Evolutionary conservation across 129 eudicot genomes (phyloP).

Genomic region (Scalesia atractyloides): DNA sequence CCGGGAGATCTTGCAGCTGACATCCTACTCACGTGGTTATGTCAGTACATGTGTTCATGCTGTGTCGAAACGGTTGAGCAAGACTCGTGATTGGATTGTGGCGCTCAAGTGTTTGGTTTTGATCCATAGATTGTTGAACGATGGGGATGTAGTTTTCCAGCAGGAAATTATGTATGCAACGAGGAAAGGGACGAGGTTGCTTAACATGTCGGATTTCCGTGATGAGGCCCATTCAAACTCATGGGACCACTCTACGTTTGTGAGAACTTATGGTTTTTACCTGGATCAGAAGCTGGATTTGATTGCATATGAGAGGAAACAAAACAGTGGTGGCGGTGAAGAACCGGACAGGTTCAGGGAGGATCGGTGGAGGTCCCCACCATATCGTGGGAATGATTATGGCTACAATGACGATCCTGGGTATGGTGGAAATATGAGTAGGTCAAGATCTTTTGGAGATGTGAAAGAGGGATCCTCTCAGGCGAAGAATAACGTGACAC

Average conservation of each 20-base stretch:
- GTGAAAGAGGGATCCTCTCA: constrained; percentile 29
- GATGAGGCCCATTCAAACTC: constrained; percentile 62
- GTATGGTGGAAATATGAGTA: constrained; percentile 30
- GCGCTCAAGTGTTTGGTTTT: constrained; percentile 36
- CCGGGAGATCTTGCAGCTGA: constrained; percentile 35
- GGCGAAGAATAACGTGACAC: constrained; percentile 47
- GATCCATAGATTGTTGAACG: constrained; percentile 32
- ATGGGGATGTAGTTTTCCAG: constrained; percentile 29
- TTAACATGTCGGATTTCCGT: constrained; percentile 36
- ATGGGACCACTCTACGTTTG: constrained; percentile 88
- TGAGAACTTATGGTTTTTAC: constrained; percentile 68
- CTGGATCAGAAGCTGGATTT: constrained; percentile 78
- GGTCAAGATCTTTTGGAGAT: constrained; percentile 35
- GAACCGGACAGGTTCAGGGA: constrained; percentile 52
- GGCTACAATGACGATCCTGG: constrained; percentile 24
- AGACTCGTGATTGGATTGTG: constrained; percentile 56
- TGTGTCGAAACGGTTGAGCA: constrained; percentile 57
- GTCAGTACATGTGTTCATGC: constrained; percentile 40
- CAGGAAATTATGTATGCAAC: constrained; percentile 80
- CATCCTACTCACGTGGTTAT: constrained; percentile 38
- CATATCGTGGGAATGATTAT: constrained; percentile 26
- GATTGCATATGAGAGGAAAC: constrained; percentile 54
- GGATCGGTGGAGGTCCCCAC: constrained; percentile 65
- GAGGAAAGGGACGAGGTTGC: constrained; percentile 55
- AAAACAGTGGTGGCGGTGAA: constrained; percentile 30